Evolutionary conservation across 2,329 filamentous ascomycete species (phyloP), one percentile per base, ranked within the genome.

Genomic region (Neonectria neomacrospora): DNA sequence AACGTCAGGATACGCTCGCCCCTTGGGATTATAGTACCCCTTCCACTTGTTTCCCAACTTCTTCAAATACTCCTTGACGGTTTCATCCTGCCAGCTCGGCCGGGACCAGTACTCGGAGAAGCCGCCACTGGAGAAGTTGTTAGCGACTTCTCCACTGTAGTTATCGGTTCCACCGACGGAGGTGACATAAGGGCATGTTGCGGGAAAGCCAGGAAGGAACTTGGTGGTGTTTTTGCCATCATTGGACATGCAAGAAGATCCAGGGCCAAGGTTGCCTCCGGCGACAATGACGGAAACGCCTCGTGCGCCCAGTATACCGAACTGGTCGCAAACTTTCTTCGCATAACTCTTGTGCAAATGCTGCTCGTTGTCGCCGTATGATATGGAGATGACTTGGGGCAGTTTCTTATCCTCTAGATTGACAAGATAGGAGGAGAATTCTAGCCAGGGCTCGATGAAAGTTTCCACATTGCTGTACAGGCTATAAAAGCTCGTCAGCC

Each of bases 291-390:
- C 80, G 0, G 88, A 87, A 20, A 91, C 86, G 32, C 90, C 90
- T 11, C 90, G 86, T 1, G 86, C 83, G 22, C 88, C 88, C 5
- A 93, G 83, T 64, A 90, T 86, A 32, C 83, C 83, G 76, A 91
- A 91, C 20, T 87, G 84, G 59, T 85, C 81, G 70, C 85, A 83
- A 12, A 80, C 75, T 11, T 78, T 76, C 12, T 70, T 80, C 8
- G 87, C 85, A 73, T 91, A 91, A 3, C 81, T 78, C 22, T 78
- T 77, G 0, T 89, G 88, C 0, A 92, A 80, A 3, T 82, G 84
- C 73, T 90, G 88, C 72, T 93, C 90, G 50, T 89, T 83, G 68
- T 91, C 89, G 26, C 88, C 89, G 72, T 92, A 93, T 0, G 89
- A 92, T n/a, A 88, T 90, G 42, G 84, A 85, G 44, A 93, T 81